Evolutionary conservation across 805 yeast species (phyloP), one percentile per base, ranked within the genome.

Genomic region (Zygotorulaspora florentina): DNA sequence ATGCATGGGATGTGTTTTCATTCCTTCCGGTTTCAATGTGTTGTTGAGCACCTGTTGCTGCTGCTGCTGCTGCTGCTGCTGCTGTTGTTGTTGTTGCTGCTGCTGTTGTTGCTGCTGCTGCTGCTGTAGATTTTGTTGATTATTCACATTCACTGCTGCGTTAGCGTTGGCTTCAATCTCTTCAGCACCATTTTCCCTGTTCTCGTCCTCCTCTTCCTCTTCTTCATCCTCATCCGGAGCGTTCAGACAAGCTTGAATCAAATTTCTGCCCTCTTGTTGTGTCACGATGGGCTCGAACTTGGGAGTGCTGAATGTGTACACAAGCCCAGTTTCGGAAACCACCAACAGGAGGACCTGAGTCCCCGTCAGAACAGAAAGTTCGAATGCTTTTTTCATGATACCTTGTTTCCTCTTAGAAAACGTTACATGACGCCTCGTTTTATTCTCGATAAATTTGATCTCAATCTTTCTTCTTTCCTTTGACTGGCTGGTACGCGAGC

Each of bases 371-470:
- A 93, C 98, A 16, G 96, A 85, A 54, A 93, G 76, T 67, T 93
- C 99, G 70, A 91, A 93, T n/a, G 99, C 99, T 73, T 93, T 93
- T 73, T 93, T 93, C 99, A 93, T 93, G 62, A 93, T 91, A 58
- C 99, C 99, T 38, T 96, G 98, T 71, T 91, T 91, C 71, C 99
- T 85, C 73, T 93, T 93, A 43, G 97, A 88, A 62, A 93, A 93
- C 26, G 99, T 93, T 59, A 93, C 95, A 70, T 93, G 99, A 63
- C 99, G 87, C 67, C 99, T 82, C 16, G 96, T 87, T 72, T 93
- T 93, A 69, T 93, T 97, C 72, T 91, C 96, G 62, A 93, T 93
- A 64, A 93, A 93, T 73, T 88, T 87, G 67, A 93, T 93, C 69
- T 93, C 99, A 61, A 91, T 91, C 70, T 91, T 91, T 74, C 99